Percentiles rank a stretch among this genome's conserved stretches.
These are phyloP conservation scores for Aureobasidium sp. DNA, from an alignment of 2,329 filamentous ascomycete genomes.

Conservation along the genomic window DNA sequence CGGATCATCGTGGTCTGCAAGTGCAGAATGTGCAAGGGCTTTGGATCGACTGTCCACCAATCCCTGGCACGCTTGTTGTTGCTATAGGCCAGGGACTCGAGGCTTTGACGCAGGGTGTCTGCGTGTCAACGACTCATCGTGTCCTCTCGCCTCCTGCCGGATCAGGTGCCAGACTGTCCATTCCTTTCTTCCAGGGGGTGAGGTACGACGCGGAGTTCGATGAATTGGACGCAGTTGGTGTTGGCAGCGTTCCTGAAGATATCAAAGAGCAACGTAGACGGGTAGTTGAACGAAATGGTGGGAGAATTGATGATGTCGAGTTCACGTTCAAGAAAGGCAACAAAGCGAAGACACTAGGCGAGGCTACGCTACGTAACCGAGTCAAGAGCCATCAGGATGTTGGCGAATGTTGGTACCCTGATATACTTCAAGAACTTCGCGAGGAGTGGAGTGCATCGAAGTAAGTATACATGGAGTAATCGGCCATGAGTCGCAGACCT, in stretches of 20 bases:
- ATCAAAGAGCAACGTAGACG: conserved; percentile 56
- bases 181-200: conserved; percentile 86
- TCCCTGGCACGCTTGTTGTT: conserved; percentile 72
- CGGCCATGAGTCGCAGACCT: no score
- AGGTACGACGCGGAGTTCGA: conserved; percentile 73
- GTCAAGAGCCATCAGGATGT: conserved; percentile 86
- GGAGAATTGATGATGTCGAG: conserved; percentile 67
- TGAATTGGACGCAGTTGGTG: conserved; percentile 49
- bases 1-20: conserved; percentile 67
- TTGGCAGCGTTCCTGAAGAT: conserved; percentile 46
- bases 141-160: conserved; percentile 68
- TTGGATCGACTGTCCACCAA: conserved; percentile 78
- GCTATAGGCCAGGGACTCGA: conserved; percentile 84
- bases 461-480: background rate
- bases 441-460: conserved; percentile 22
- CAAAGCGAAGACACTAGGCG: conserved; percentile 22
- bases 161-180: conserved; percentile 65
- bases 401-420: conserved; percentile 62
- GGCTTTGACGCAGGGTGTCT: conserved; percentile 76
- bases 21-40: conserved; percentile 70
- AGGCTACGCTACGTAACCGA: conserved; percentile 77
- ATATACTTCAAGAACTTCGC: conserved; percentile 37
- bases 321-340: conserved; percentile 73
- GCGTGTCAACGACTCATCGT: conserved; percentile 72
- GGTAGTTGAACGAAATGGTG: conserved; percentile 51